Base-by-base conservation (phyloP, 257 asterid species). In the Ballota nigra region DNA sequence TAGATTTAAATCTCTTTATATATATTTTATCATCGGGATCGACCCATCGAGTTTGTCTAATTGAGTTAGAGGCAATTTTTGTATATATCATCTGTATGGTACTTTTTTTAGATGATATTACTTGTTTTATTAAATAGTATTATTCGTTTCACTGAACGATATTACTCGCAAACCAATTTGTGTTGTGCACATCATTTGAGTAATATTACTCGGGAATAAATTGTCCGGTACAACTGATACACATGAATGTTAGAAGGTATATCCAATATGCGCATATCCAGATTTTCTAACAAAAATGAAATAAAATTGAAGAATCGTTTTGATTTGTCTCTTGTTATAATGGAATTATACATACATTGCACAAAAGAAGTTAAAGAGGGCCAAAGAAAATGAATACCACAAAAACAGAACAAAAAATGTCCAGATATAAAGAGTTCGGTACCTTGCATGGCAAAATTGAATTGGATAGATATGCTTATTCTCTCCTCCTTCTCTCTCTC, bases 351-450 rank as follows among this genome's bases (percentile, higher is more conserved):
- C 43, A 56, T 66, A 19, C 34, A 23, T 58, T 16, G 56, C 63
- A 45, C 28, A 31, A 26, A 3, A 15, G 66, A 64, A 24, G 59
- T 10, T 22, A 57, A 68, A 29, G 43, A 60, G 19, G 33, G 58
- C 59, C 28, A 16, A 11, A 66, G 13, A 18, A 16, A 15, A 11
- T 8, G 43, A 61, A 47, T 49, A 52, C 52, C 71, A 51, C 12
- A 52, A 40, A 62, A 43, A 8, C 43, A 16, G 58, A 65, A 56
- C 40, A 41, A 24, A 75, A 22, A 15, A n/a, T 33, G 69, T 12
- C 47, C 41, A 38, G 28, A 57, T 28, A 26, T 29, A 70, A 72
- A 62, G 36, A 45, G 20, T 65, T 73, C n/a, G 61, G 72, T 31
- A 29, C 49, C 18, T 38, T 8, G 38, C 38, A 33, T 33, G 36